phyloP scores from a whole-genome alignment of 2,329 filamentous ascomycete species.

The Xylaria polymorpha region DNA sequence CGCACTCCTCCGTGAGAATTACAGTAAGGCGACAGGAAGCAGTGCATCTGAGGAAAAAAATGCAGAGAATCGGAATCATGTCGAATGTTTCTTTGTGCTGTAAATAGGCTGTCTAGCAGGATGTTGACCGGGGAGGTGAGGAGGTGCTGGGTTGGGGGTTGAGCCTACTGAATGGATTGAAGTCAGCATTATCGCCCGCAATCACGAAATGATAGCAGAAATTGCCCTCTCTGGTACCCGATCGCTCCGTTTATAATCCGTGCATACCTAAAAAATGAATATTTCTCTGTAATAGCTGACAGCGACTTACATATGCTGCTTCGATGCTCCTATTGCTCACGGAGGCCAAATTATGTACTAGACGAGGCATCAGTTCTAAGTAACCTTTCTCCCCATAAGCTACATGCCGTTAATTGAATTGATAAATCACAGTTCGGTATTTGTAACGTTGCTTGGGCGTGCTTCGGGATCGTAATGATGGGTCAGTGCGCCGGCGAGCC shows the following conservation, averaged over 20 bases:
- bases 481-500: not conserved
- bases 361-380: not conserved
- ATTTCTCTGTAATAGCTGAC: not conserved
- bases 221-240: not conserved
- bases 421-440: not conserved
- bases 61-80: not conserved
- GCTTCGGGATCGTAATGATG: not conserved
- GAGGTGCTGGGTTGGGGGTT: not conserved
- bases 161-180: not conserved
- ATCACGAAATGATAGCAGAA: not conserved
- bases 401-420: too few relatives aligned
- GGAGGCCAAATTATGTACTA: not conserved
- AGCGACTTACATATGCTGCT: not conserved
- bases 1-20: conserved; percentile 5
- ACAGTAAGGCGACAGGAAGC: not conserved
- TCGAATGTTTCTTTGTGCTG: not conserved
- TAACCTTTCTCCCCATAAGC: not conserved
- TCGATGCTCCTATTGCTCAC: not conserved
- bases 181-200: not conserved
- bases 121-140: not conserved
- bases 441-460: not conserved
- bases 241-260: conserved; percentile 1
- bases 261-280: not conserved
- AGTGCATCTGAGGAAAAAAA: not conserved
- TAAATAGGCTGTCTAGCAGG: not conserved